Evolutionary conservation across 768 basidiomycete species (phyloP), one percentile per base, ranked within the genome.

Genomic region (Dacryopinax spathularia): DNA sequence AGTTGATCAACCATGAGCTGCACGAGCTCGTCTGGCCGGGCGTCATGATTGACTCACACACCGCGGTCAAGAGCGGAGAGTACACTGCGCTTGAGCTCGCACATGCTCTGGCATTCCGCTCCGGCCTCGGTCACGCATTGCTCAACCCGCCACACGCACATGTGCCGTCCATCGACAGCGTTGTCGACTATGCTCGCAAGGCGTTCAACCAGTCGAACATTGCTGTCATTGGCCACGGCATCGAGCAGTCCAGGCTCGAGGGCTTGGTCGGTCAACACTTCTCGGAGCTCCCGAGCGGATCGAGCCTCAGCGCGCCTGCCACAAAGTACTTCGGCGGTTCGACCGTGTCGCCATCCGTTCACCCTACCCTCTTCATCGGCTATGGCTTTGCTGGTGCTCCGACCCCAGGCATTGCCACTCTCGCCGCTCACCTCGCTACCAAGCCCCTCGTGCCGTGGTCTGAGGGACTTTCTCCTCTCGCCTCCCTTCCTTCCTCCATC

Each of bases 81-180:
- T 80, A 82, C 1, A 79, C 80, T 69, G 93, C 93, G 39, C 66
- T 98, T 63, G 95, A 99, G 71, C 77, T 86, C 35, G 93, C 92
- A 2, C 95, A 98, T 73, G 75, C 82, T 43, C 79, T 94, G 64
- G 94, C 95, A 43, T 99, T 98, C 88, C 91, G 94, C 71, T 80
- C 79, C 41, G 95, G 95, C 16, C 91, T 98, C 69, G 95, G 95
- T 69, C 81, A 88, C 68, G 87, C 94, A 25, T 82, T 97, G 65
- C 91, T 90, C 75, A 87, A 92, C 20, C 78, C 86, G n/a, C 78
- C 83, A 16, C 84, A 89, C 71, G 76, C 76, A 65, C 75, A 80
- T 68, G 67, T 69, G 29, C 74, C 89, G 69, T 81, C 84, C 59
- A 79, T 81, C 22, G 81, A 80, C 13, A 87, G 91, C 67, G 81